Conservation (phyloP, 108 stramenopile genomes). For the Chaetoceros tenuissimus region DNA sequence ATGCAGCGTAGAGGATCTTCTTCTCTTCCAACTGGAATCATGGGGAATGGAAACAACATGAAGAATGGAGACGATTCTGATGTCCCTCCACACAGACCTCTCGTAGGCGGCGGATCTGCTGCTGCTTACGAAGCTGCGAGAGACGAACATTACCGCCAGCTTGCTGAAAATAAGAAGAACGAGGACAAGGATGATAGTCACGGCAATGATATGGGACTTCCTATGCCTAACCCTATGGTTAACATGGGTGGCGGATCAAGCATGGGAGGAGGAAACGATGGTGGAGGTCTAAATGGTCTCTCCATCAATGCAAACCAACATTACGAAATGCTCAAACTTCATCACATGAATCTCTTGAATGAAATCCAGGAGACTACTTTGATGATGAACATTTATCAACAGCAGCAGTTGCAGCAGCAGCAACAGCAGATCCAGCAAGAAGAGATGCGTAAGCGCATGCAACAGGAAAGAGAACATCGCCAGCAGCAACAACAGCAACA, state of each 20-base stretch:
- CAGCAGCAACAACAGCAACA: conserved; percentile 50
- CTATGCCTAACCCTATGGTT: background rate
- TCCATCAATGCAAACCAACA: conserved; percentile 12
- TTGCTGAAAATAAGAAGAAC: background rate
- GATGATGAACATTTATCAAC: conserved; percentile 85
- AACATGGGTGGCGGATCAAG: background rate
- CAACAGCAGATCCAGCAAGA: conserved; percentile 51
- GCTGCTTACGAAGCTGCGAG: conserved; percentile 80
- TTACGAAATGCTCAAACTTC: conserved; percentile 84
- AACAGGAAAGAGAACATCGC: conserved; percentile 52
- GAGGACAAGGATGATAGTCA: background rate
- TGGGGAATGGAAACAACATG: background rate
- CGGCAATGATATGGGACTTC: background rate
- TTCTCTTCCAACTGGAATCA: background rate
- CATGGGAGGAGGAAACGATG: background rate
- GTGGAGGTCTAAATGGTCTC: background rate
- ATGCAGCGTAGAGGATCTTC: background rate
- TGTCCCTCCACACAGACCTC: conserved; percentile 51
- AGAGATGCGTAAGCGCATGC: conserved; percentile 54
- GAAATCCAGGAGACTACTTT: conserved; percentile 89
- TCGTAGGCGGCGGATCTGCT: conserved; percentile 70
- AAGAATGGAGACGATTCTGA: background rate
- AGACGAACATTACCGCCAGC: conserved; percentile 57
- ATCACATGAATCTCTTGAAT: conserved; percentile 89
- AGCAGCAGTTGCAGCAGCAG: conserved; percentile 57